A percentile compares a stretch with the other conserved stretches of the same genome.
phyloP scores from a whole-genome alignment of 2,329 filamentous ascomycete genomes.

The Fusarium equiseti region DNA sequence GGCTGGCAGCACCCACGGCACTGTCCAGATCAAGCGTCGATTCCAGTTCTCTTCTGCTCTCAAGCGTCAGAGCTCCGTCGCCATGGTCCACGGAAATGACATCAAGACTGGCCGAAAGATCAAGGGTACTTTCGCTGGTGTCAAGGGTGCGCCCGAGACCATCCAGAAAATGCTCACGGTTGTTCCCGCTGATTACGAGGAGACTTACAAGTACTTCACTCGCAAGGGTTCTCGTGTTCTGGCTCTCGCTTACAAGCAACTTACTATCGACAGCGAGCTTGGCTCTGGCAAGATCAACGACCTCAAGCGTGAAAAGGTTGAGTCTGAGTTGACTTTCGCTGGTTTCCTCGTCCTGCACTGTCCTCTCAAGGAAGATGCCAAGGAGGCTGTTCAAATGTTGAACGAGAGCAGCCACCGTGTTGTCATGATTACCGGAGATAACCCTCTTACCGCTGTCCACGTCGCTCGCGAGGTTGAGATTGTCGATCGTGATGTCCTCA shows the following conservation, averaged over 20 bases:
- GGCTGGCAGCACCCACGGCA: conserved; percentile 63
- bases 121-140: conserved; percentile 89
- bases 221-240: conserved; percentile 94
- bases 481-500: conserved; percentile 93
- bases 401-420: conserved; percentile 99
- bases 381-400: conserved; percentile 93
- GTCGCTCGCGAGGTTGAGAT: conserved; percentile 97
- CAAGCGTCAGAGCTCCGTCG: conserved; percentile 95
- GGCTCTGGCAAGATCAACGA: conserved; percentile 90
- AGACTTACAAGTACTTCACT: conserved; percentile 98
- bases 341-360: conserved; percentile 96
- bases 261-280: conserved; percentile 84
- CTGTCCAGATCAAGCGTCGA: conserved; percentile 92
- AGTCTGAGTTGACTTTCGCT: conserved; percentile 86
- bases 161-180: conserved; percentile 92
- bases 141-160: conserved; percentile 97
- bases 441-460: conserved; percentile 94
- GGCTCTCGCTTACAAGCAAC: conserved; percentile 92
- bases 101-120: conserved; percentile 79
- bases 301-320: conserved; percentile 91
- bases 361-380: conserved; percentile 95
- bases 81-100: conserved; percentile 81
- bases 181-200: conserved; percentile 89
- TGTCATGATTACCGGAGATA: conserved; percentile 99
- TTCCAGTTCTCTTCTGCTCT: conserved; percentile 98